Percentiles rank a stretch among this genome's conserved stretches.
Conservation (phyloP, 768 basidiomycete genomes). For the Crepidotus variabilis region DNA sequence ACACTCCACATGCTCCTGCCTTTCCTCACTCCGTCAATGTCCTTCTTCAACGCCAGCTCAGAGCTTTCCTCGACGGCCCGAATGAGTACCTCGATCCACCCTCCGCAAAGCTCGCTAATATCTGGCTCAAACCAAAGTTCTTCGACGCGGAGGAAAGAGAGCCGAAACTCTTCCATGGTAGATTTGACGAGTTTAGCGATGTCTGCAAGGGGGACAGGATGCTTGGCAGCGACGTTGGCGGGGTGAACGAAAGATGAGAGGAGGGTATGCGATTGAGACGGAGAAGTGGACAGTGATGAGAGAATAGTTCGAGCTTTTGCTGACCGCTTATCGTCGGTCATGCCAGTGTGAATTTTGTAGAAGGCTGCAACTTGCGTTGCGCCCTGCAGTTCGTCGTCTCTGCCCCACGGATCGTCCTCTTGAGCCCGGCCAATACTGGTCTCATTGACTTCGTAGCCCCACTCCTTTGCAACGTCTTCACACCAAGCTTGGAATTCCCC, state of each 20-base stretch:
- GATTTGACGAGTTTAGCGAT: slow-evolving; percentile 47
- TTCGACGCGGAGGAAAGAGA: slow-evolving; percentile 44
- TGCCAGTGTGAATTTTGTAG: slow-evolving; percentile 35
- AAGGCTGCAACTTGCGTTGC: slow-evolving; percentile 71
- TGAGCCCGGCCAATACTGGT: slow-evolving; percentile 55
- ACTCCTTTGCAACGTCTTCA: slow-evolving; percentile 45
- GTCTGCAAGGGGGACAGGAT: slow-evolving; percentile 36
- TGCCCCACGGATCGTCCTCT: slow-evolving; percentile 68
- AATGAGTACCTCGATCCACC: slow-evolving; percentile 55
- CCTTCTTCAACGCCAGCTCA: slow-evolving; percentile 34
- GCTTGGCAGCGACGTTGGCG: slow-evolving; percentile 44
- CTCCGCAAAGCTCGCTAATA: slow-evolving; percentile 49
- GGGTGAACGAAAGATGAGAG: slow-evolving; percentile 45
- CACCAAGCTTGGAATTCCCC: slow-evolving; percentile 75
- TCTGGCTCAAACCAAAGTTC: slow-evolving; percentile 48
- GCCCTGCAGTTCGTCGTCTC: slow-evolving; percentile 59
- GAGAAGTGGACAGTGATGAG: slow-evolving; percentile 4
- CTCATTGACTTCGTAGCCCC: slow-evolving; percentile 69
- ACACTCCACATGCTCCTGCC: slow-evolving; percentile 37
- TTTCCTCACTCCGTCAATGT: slow-evolving; percentile 27
- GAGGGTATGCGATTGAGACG: slow-evolving; percentile 35
- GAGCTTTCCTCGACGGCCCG: slow-evolving; percentile 41
- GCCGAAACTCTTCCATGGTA: slow-evolving; percentile 52
- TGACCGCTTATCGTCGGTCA: slow-evolving; percentile 28
- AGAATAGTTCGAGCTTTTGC: slow-evolving; percentile 32